Evolutionary conservation across 163 green algal species (phyloP), one percentile per base, ranked within the genome.

Genomic region (Scenedesmus sp.): DNA sequence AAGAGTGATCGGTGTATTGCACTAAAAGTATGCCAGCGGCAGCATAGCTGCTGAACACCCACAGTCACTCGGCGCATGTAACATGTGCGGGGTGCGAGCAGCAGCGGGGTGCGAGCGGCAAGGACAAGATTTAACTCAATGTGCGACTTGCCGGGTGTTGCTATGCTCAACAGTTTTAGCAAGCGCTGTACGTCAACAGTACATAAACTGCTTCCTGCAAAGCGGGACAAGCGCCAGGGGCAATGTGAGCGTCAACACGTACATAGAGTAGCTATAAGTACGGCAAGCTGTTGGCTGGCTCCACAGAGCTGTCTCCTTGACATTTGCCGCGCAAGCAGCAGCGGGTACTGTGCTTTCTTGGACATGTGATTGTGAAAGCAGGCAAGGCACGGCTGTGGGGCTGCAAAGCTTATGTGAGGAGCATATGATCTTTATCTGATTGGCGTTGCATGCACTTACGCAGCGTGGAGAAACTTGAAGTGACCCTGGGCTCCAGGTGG

Each of bases 21-120:
- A 20, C 26, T 40, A 9, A 76, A 7, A 0, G 16, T 76, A 40
- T 76, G 26, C 12, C 37, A 53, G 35, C 73, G 20, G 5, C 37
- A 35, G 20, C 18, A 83, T 15, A 49, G 35, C 5, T 18, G 9
- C 20, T 40, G 65, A 76, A 76, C 65, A 40, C 30, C 65, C 65
- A 76, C 7, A 76, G 65, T 76, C 65, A 76, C 65, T 76, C 65
- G 65, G 65, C 65, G 65, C 65, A 40, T 76, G 65, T 76, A 76
- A 76, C 65, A 76, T 40, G 26, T 76, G 65, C 24, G 65, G 10
- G 30, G 65, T 40, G 65, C 30, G 30, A 40, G n/a, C n/a, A n/a
- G n/a, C n/a, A n/a, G n/a, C n/a, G n/a, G n/a, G n/a, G n/a, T n/a
- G n/a, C n/a, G n/a, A n/a, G n/a, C n/a, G n/a, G n/a, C n/a, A n/a